Evolutionary conservation across 768 basidiomycete species (phyloP), one percentile per base, ranked within the genome.

Genomic region (Pleurotus ostreatus): DNA sequence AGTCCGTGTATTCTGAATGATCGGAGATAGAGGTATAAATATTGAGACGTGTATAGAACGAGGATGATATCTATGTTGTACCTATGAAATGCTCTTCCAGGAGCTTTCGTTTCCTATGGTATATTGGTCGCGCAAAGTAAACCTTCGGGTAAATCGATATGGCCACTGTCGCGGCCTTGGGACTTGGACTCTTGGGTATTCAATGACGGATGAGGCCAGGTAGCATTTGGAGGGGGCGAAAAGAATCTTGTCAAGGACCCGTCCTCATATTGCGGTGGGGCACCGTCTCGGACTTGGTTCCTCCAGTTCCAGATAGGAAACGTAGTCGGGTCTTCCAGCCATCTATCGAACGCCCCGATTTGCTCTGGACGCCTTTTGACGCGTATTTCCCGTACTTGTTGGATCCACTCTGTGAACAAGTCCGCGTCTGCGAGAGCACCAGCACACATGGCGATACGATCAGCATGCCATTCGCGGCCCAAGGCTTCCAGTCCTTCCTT

Each of bases 401-500:
- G 60, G 13, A 66, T 61, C 74, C 74, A 76, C 37, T 60, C 57
- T 47, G 61, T 63, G 55, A 78, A 78, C 52, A 68, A 68, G 25
- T 68, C 60, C 13, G 60, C 63, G 39, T 78, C 73, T 16, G 65
- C 64, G 15, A 78, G 60, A 8, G 73, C 74, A 1, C 74, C 76
- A 60, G 74, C 75, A 44, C 73, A 74, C 68, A 74, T 71, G 2
- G 73, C 73, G 22, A 78, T 69, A 4, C 60, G 64, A 48, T 78
- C 76, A 9, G 70, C 60, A 39, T 77, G 74, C 46, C 60, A 63
- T 44, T 63, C 62, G 25, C 57, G 55, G 15, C 45, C 43, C 8
- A 66, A 55, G 23, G 38, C 53, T 56, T 75, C 65, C 22, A 77
- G 58, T 1, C 73, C 71, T 53, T 74, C 74, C 40, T 63, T 58